A percentile compares a stretch with the other conserved stretches of the same genome.
phyloP scores from a whole-genome alignment of 169 alveolate genomes.

The Eimeria necatrix region DNA sequence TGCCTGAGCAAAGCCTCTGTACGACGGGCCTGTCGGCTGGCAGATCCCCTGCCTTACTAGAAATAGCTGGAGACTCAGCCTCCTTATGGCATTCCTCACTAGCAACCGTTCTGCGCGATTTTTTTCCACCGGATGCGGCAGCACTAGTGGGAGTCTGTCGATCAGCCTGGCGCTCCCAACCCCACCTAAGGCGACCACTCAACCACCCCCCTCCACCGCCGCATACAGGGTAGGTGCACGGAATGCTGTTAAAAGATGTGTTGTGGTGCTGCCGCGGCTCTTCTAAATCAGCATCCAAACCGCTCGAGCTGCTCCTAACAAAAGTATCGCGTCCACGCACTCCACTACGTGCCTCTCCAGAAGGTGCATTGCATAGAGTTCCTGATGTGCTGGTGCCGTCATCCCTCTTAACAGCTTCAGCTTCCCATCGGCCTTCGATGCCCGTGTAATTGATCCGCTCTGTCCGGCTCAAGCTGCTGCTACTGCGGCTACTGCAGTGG shows the following conservation, averaged over 20 bases:
- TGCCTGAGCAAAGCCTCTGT: neutral
- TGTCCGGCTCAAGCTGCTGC: conserved; percentile 45
- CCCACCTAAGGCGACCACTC: conserved; percentile 46
- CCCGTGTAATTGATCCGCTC: conserved; percentile 12
- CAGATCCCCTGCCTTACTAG: neutral
- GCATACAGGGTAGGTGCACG: neutral
- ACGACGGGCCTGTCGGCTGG: neutral
- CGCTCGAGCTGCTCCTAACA: neutral
- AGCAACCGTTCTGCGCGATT: conserved; percentile 10
- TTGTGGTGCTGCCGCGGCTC: conserved; percentile 1
- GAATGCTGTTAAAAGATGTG: neutral
- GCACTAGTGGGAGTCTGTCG: neutral
- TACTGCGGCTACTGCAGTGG: conserved; percentile 36
- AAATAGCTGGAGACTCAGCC: neutral
- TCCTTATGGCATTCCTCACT: neutral
- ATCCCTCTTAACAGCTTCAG: neutral
- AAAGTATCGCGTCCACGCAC: neutral
- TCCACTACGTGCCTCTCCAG: neutral
- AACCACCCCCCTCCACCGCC: conserved; percentile 56
- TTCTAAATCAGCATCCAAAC: neutral
- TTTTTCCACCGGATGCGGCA: conserved; percentile 29
- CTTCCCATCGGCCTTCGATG: neutral
- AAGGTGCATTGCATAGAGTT: neutral
- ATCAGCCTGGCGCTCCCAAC: conserved; percentile 63
- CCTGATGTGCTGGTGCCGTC: neutral